A percentile compares a stretch with the other conserved stretches of the same genome.
These are phyloP conservation scores for Bathelium albidoporum DNA, from an alignment of 495 filamentous ascomycete genomes.

Conservation along the genomic window DNA sequence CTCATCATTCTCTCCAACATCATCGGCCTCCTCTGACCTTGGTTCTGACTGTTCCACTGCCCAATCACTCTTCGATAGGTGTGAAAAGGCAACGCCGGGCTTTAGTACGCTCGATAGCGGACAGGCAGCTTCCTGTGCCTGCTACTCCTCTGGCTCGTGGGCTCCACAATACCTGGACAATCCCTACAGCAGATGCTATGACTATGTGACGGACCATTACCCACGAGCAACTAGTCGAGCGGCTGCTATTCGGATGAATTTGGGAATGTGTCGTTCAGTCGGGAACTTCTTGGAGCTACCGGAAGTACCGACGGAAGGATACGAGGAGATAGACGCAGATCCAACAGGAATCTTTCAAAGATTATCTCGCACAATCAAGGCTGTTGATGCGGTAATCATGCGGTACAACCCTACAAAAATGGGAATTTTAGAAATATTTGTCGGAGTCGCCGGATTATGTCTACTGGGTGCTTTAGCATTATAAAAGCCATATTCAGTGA, in stretches of 20 bases:
- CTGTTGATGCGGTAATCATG: neutral
- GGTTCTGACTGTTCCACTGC: neutral
- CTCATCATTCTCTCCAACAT: neutral
- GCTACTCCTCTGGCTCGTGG: neutral
- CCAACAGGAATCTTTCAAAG: neutral
- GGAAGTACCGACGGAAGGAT: neutral
- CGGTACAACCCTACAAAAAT: neutral
- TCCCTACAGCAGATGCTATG: neutral
- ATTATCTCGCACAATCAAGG: neutral
- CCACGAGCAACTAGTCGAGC: neutral
- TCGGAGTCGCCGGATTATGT: neutral
- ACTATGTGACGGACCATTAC: neutral
- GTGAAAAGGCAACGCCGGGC: neutral
- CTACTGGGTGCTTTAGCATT: neutral
- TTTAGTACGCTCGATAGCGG: neutral
- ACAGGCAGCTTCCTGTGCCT: neutral
- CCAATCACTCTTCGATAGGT: neutral
- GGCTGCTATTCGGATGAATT: neutral
- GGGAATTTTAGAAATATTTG: neutral
- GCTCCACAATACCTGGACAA: neutral
- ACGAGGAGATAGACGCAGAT: neutral
- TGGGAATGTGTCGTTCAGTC: neutral
- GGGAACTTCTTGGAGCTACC: neutral
- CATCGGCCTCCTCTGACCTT: neutral
- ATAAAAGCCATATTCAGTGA: neutral